Base-by-base conservation (phyloP, 2,329 filamentous ascomycete genomes). In the Dothidotthia symphoricarpi region DNA sequence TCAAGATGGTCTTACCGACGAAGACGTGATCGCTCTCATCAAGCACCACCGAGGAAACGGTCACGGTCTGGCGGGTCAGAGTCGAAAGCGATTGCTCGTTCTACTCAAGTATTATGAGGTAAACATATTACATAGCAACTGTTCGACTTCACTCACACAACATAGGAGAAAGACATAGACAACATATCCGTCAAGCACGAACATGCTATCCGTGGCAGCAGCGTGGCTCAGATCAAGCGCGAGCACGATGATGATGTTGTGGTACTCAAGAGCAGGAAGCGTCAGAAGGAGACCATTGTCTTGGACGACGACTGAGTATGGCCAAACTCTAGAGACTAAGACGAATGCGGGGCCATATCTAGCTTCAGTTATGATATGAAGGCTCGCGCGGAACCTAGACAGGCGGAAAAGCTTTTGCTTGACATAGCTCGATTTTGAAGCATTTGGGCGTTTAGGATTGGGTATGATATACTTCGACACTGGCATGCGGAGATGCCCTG, bases 251-350 rank as follows among this genome's bases (percentile, higher is more conserved):
- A 30, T 9, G 16, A 11, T 17, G 11, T 6, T 6, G 14, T 6
- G n/a, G n/a, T n/a, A n/a, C n/a, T n/a, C 6, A 30, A 9, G 14
- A 15, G 13, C 15, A 4, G 28, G n/a, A 31, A 31, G 16, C n/a
- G n/a, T n/a, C n/a, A n/a, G n/a, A n/a, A n/a, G n/a, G 43, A 43
- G 16, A 14, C 39, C 3, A 34, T 46, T n/a, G 36, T 35, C 2
- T 2, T 43, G n/a, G 41, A 43, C 22, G 38, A 36, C 2, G 41
- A 24, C n/a, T n/a, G n/a, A n/a, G n/a, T n/a, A n/a, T n/a, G n/a
- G n/a, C n/a, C n/a, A n/a, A n/a, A n/a, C n/a, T n/a, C n/a, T n/a
- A n/a, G n/a, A n/a, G n/a, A n/a, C n/a, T n/a, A n/a, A n/a, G n/a
- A n/a, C n/a, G n/a, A n/a, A n/a, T n/a, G n/a, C n/a, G n/a, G n/a